These are phyloP conservation scores for Saitozyma sp. DNA, from an alignment of 768 basidiomycete genomes.

Conservation along the genomic window DNA sequence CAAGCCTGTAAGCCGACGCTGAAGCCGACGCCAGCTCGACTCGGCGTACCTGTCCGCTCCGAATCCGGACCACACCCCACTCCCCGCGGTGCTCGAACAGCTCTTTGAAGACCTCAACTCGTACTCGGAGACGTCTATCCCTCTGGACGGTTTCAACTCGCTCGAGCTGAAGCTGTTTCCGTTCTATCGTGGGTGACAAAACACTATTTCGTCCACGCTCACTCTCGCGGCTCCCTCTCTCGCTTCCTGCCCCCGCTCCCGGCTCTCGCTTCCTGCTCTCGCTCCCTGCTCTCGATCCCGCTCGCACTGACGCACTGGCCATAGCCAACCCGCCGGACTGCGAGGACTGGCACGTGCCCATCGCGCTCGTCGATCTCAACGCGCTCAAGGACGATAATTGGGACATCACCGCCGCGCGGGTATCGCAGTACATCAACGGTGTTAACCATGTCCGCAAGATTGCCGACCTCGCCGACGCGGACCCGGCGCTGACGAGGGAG, in stretches of 20 bases:
- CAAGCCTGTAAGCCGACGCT: constrained; percentile 1
- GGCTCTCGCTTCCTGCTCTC: too few relatives aligned
- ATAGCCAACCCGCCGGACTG: constrained; percentile 78
- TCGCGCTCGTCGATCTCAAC: constrained; percentile 78
- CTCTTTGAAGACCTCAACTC: constrained; percentile 96
- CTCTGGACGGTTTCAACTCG: constrained; percentile 84
- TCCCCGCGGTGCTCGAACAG: constrained; percentile 87
- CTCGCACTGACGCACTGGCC: constrained; percentile 2
- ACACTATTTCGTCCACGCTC: not conserved
- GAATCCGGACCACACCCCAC: constrained; percentile 62
- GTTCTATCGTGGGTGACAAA: constrained; percentile 64
- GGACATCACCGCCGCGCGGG: constrained; percentile 89
- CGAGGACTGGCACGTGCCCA: constrained; percentile 92
- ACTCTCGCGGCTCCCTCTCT: not conserved
- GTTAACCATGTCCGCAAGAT: constrained; percentile 88
- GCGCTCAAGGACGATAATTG: constrained; percentile 85
- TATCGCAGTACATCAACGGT: constrained; percentile 81
- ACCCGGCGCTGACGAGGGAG: constrained; percentile 74
- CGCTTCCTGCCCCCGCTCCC: too few relatives aligned
- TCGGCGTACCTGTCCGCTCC: constrained; percentile 80
- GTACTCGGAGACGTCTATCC: constrained; percentile 92
- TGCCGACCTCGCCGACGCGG: constrained; percentile 86
- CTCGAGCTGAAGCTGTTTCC: constrained; percentile 95
- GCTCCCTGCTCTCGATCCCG: too few relatives aligned
- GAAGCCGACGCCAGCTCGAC: constrained; percentile 65